Evolutionary conservation across 2,329 filamentous ascomycete genomes (phyloP).

Genomic region (Fusarium miscanthi): DNA sequence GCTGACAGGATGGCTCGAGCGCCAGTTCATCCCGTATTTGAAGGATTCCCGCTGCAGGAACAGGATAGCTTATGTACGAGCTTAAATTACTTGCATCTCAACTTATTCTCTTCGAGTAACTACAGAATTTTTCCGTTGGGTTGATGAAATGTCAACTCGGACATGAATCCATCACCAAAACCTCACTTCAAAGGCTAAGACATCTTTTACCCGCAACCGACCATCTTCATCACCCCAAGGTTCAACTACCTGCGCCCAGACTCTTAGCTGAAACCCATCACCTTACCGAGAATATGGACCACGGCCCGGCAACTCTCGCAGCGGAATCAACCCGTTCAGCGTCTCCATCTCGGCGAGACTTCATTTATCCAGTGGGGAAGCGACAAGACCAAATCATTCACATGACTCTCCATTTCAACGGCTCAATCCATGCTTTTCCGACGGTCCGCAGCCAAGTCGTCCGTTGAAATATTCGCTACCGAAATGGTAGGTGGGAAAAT

Average conservation of each 20-base stretch:
- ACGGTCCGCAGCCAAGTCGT: background rate
- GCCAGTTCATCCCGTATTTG: background rate
- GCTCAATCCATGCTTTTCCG: background rate
- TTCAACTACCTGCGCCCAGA: background rate
- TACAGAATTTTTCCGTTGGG: fast-evolving
- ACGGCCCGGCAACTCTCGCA: background rate
- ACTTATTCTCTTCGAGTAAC: no score
- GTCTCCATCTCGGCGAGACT: background rate
- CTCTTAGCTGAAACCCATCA: background rate
- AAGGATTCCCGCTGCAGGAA: background rate
- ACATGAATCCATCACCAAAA: background rate
- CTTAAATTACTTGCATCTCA: background rate
- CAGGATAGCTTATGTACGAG: background rate
- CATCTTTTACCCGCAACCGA: background rate
- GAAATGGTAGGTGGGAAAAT: constrained; percentile 25
- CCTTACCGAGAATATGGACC: background rate
- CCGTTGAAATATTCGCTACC: background rate
- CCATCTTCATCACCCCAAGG: background rate
- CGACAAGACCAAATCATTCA: background rate
- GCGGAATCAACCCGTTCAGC: background rate
- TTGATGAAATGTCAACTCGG: background rate
- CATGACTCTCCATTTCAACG: background rate
- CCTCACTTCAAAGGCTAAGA: background rate
- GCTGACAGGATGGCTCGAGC: background rate
- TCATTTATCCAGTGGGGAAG: background rate